These are phyloP conservation scores for Closterium sp. DNA, from an alignment of 139 green algal genomes.

Conservation along the genomic window DNA sequence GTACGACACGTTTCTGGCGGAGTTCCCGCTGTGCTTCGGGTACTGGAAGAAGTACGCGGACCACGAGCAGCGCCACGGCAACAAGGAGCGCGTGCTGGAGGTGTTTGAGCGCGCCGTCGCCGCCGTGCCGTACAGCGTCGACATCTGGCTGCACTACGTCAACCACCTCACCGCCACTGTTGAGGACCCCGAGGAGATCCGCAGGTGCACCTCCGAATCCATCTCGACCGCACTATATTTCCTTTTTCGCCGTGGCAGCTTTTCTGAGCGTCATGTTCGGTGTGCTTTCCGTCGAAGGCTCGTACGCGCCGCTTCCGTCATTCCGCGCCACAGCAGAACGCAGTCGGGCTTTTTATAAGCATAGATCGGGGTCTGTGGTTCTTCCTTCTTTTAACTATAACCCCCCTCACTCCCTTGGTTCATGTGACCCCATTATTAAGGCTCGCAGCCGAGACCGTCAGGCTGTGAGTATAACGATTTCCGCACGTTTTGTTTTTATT, in stretches of 20 bases:
- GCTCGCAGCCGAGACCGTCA: neutral
- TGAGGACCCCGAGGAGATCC: constrained; percentile 52
- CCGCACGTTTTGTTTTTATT: neutral
- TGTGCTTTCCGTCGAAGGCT: neutral
- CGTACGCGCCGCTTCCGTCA: neutral
- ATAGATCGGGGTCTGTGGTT: neutral
- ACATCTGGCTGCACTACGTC: constrained; percentile 75
- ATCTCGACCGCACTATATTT: neutral
- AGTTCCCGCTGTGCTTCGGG: constrained; percentile 81
- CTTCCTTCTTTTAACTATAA: neutral
- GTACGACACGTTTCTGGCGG: constrained; percentile 74
- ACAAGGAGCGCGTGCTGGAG: constrained; percentile 45
- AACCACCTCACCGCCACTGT: constrained; percentile 8
- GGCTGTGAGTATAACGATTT: neutral
- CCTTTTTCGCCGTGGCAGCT: neutral
- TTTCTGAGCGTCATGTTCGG: neutral
- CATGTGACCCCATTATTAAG: neutral
- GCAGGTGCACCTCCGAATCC: constrained; percentile 53
- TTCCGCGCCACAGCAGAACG: neutral
- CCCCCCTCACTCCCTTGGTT: neutral
- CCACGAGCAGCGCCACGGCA: constrained; percentile 34
- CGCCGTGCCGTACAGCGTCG: constrained; percentile 70
- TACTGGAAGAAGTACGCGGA: constrained; percentile 92
- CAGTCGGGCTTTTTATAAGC: neutral
- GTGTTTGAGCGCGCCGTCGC: constrained; percentile 72